Base-by-base conservation (phyloP, 2,329 filamentous ascomycete genomes). In the Aspergillus brunneoviolaceus region DNA sequence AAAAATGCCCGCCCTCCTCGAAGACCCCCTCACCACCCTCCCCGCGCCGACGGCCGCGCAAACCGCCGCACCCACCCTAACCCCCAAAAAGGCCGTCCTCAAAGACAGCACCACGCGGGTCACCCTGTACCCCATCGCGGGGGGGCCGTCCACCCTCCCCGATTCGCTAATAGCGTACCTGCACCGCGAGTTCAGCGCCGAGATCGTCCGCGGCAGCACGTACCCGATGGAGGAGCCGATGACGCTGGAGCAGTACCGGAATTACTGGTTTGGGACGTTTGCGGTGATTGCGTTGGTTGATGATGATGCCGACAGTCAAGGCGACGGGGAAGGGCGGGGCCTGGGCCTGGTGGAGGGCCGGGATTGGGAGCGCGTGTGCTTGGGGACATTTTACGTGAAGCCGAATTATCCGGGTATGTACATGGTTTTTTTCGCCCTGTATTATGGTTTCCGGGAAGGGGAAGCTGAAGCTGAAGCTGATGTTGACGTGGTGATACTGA, bases 311-410 rank as follows among this genome's bases (percentile, higher is more conserved):
- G 6, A 27, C 1, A 2, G 55, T 47, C 54, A 49, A 25, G 3
- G 57, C 53, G 11, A 56, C 49, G 6, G 57, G 65, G 23, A 53
- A 51, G 7, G 52, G 64, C 27, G 7, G 19, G 19, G 19, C 19
- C 19, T 19, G 29, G 64, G 60, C 1, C 25, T 72, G 51, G 54
- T 55, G 16, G 67, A 72, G 31, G 73, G 64, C 0, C 63, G 71
- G 54, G 65, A 76, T 47, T 77, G 75, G 75, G 69, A 70, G 60
- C 69, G 58, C 58, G 67, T 67, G 45, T 77, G 74, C 60, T 42
- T 77, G 65, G 75, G 75, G 27, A 77, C 75, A 49, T 77, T 77
- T 64, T 77, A 77, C 72, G 64, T 75, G 31, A 77, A 77, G 65
- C 74, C 75, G 31, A 77, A 77, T 69, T 77, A 77, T 72, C 75